Evolutionary conservation across 192 early-diverging fungal species (phyloP).

Genomic region (Backusella tuberculispora): DNA sequence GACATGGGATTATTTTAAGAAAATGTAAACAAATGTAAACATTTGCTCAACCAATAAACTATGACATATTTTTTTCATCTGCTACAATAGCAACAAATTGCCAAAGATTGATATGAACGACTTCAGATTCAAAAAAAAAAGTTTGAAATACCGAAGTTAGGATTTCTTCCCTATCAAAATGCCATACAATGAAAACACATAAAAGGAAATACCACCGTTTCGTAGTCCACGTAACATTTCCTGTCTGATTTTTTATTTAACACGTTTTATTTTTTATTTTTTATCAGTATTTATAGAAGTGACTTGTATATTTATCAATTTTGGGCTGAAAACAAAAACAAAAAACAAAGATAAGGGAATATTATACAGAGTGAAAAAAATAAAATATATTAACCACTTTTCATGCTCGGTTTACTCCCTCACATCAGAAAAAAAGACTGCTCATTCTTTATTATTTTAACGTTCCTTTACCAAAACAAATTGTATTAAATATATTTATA

Average conservation of each 20-base stretch:
- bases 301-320: neutral
- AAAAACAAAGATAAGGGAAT: no score
- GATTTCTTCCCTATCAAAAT: neutral
- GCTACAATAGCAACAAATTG: neutral
- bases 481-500: no score
- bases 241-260: neutral
- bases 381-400: no score
- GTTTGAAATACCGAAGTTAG: neutral
- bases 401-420: no score
- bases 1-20: neutral
- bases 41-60: no score
- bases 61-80: neutral
- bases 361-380: no score
- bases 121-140: neutral
- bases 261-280: neutral
- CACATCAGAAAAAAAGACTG: no score
- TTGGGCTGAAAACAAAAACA: no score
- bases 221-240: neutral
- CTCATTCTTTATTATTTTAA: no score
- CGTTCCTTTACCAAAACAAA: no score
- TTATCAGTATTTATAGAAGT: neutral
- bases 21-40: no score
- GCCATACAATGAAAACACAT: neutral
- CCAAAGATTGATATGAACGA: neutral
- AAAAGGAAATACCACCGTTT: neutral